A percentile compares a stretch with the other conserved stretches of the same genome.
phyloP scores from a whole-genome alignment of 805 yeast species.

The Metschnikowia cerradonensis region DNA sequence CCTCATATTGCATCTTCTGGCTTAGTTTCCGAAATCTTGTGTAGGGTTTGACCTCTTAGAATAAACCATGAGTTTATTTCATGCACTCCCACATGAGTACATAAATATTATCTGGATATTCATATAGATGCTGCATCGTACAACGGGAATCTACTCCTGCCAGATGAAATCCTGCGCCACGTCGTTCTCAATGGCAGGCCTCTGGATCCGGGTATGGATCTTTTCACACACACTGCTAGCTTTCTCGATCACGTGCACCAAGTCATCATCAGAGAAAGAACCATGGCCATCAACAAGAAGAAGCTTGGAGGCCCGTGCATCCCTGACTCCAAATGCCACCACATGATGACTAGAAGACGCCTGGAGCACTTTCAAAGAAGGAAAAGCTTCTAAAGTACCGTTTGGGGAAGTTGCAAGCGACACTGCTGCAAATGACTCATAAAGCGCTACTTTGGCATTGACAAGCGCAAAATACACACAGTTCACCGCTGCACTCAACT shows the following conservation, averaged over 20 bases:
- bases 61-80: no score
- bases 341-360: conserved; percentile 58
- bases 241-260: conserved; percentile 49
- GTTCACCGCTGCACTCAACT: conserved; percentile 68
- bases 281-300: conserved; percentile 75
- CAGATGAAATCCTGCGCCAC: conserved; percentile 57
- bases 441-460: conserved; percentile 73
- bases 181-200: conserved; percentile 42
- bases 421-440: conserved; percentile 57
- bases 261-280: conserved; percentile 51
- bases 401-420: conserved; percentile 31
- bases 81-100: no score
- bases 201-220: conserved; percentile 44
- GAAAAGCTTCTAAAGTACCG: conserved; percentile 36
- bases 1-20: no score
- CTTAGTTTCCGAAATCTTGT: no score
- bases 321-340: conserved; percentile 53
- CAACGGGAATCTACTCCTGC: conserved; percentile 23
- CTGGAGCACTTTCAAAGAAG: conserved; percentile 42
- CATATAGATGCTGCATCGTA: no score
- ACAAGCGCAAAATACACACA: conserved; percentile 69
- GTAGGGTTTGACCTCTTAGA: no score
- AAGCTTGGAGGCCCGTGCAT: conserved; percentile 50
- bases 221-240: conserved; percentile 47
- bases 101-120: no score